These are phyloP conservation scores for Zygosaccharomyces siamensis DNA, from an alignment of 805 yeast species.

Conservation along the genomic window DNA sequence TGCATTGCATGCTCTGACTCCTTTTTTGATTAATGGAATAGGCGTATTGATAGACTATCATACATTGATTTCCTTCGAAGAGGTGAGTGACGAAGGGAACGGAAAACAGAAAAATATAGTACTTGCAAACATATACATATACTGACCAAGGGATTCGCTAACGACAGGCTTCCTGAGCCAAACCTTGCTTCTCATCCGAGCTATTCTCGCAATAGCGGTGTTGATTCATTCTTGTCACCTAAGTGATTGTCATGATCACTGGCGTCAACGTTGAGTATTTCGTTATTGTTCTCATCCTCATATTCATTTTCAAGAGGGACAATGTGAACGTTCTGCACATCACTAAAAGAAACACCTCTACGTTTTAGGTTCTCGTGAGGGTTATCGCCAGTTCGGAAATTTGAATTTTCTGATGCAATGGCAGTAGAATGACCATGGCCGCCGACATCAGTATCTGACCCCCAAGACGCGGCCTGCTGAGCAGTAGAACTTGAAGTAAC, in stretches of 20 bases:
- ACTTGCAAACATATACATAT: neutral
- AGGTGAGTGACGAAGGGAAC: neutral
- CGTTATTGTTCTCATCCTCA: neutral
- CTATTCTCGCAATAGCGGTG: neutral
- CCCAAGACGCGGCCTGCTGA: neutral
- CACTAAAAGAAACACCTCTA: conserved; percentile 34
- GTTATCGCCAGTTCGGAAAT: neutral
- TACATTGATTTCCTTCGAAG: neutral
- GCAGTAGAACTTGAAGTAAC: conserved; percentile 1
- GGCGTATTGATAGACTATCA: neutral
- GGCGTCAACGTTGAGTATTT: neutral
- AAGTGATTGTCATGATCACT: no score
- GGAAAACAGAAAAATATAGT: neutral
- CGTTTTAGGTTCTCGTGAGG: conserved; percentile 5
- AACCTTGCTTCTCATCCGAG: neutral
- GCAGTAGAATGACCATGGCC: neutral
- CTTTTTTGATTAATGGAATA: neutral
- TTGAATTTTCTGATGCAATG: neutral
- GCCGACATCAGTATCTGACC: neutral
- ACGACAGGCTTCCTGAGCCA: neutral
- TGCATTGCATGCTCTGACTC: conserved; percentile 18
- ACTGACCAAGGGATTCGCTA: neutral
- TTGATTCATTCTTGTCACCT: neutral
- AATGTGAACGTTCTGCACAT: conserved; percentile 27
- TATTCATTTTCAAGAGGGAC: conserved; percentile 19